Evolutionary conservation across 306 rosid species (phyloP).

Genomic region (Cyamopsis tetragonoloba): DNA sequence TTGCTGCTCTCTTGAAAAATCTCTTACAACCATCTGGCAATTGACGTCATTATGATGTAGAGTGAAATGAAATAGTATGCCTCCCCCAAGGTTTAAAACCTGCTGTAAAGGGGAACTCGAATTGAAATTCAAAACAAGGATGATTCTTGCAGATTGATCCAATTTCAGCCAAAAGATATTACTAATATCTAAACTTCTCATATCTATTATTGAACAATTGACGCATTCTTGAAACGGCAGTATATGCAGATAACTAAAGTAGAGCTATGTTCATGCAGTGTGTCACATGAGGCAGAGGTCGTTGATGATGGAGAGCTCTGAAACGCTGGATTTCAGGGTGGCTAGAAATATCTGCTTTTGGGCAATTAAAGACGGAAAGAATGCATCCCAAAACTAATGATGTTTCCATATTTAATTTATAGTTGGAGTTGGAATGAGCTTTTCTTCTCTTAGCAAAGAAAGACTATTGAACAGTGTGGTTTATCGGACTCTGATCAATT

Average conservation of each 20-base stretch:
- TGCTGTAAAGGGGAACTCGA: not conserved
- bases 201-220: not conserved
- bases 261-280: conserved; percentile 39
- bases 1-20: not conserved
- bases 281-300: conserved; percentile 20
- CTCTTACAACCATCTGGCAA: not conserved
- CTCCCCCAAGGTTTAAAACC: not conserved
- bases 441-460: not conserved
- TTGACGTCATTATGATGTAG: not conserved
- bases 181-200: not conserved
- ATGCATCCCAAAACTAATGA: conserved; percentile 3
- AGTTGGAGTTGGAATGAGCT: conserved; percentile 3
- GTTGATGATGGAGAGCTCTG: conserved; percentile 53
- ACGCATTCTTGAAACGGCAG: not conserved
- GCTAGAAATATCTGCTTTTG: conserved; percentile 11
- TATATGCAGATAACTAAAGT: conserved; percentile 8
- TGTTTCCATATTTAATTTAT: conserved; percentile 1
- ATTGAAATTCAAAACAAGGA: not conserved
- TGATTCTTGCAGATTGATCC: not conserved
- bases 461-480: not conserved
- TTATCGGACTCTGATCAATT: conserved; percentile 11
- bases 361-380: not conserved
- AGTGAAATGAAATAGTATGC: not conserved
- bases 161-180: not conserved
- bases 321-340: conserved; percentile 16